phyloP scores from a whole-genome alignment of 148 eudicot genomes.

The Rheum nobile region DNA sequence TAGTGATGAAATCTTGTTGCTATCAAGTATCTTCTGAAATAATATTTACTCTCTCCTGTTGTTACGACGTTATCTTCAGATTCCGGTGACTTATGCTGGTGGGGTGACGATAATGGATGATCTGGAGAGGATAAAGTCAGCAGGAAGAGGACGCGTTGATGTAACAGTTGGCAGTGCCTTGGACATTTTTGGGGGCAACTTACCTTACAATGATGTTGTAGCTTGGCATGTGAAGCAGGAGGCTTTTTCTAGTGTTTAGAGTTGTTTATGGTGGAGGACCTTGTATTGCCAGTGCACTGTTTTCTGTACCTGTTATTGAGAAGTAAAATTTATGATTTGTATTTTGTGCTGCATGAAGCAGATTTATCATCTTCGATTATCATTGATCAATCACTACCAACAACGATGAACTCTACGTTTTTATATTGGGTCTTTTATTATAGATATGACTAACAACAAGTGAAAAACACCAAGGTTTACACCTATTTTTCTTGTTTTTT shows the following conservation, averaged over 20 bases:
- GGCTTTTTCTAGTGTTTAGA: background rate
- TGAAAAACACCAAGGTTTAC: no score
- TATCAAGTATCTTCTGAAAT: background rate
- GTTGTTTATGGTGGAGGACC: background rate
- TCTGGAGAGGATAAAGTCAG: slow-evolving; percentile 69
- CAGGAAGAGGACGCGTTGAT: slow-evolving; percentile 78
- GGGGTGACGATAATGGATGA: slow-evolving; percentile 79
- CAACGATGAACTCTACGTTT: no score
- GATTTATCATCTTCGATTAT: background rate
- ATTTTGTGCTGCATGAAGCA: background rate
- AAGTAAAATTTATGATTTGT: background rate
- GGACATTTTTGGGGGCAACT: slow-evolving; percentile 79
- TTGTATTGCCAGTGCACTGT: background rate
- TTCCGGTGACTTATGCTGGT: slow-evolving; percentile 97
- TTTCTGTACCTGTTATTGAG: background rate
- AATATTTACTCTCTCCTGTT: background rate
- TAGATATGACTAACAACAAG: no score
- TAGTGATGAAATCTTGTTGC: slow-evolving; percentile 2
- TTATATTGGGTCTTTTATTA: no score
- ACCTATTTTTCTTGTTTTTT: no score
- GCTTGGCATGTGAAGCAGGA: slow-evolving; percentile 64
- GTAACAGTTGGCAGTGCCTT: slow-evolving; percentile 96
- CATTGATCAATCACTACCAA: no score
- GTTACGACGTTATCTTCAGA: slow-evolving; percentile 25
- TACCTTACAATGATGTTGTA: slow-evolving; percentile 75